Percentiles rank a stretch among this genome's conserved stretches.
Conservation (phyloP, 805 yeast genomes). For the Myxozyma lipomycoides region DNA sequence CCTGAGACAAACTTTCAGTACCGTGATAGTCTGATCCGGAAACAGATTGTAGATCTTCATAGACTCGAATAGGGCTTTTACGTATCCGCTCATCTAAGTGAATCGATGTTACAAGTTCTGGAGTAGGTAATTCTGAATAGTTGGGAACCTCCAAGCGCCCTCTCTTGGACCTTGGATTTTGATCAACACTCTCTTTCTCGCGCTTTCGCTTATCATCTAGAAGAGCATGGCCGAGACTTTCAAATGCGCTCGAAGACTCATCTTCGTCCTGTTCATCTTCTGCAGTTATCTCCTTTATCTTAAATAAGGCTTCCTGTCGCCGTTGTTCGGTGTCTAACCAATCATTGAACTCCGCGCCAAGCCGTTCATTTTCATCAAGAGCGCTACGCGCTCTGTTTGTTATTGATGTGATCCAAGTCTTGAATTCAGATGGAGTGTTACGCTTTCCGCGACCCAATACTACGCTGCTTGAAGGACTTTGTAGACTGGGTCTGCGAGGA, state of each 20-base stretch:
- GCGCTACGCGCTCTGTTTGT: constrained; percentile 17
- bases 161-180: too few relatives aligned
- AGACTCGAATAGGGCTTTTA: too few relatives aligned
- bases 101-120: too few relatives aligned
- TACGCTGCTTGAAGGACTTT: constrained; percentile 1
- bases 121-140: too few relatives aligned
- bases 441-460: constrained; percentile 2
- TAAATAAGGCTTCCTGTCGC: constrained; percentile 11
- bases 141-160: too few relatives aligned
- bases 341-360: constrained; percentile 14
- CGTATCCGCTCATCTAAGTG: too few relatives aligned
- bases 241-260: constrained; percentile 16
- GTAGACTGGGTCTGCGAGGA: constrained; percentile 6
- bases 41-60: too few relatives aligned
- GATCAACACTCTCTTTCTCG: constrained; percentile 6
- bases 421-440: constrained; percentile 1
- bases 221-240: constrained; percentile 10
- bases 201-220: constrained; percentile 13
- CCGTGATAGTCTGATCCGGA: too few relatives aligned
- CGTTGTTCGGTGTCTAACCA: constrained; percentile 19
- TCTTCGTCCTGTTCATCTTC: constrained; percentile 10
- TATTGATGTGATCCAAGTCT: constrained; percentile 12
- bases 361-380: constrained; percentile 14
- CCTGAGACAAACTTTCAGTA: too few relatives aligned
- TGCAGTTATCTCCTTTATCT: constrained; percentile 7